Base-by-base conservation (phyloP, 352 stramenopile genomes). In the Globisporangium perplexum region DNA sequence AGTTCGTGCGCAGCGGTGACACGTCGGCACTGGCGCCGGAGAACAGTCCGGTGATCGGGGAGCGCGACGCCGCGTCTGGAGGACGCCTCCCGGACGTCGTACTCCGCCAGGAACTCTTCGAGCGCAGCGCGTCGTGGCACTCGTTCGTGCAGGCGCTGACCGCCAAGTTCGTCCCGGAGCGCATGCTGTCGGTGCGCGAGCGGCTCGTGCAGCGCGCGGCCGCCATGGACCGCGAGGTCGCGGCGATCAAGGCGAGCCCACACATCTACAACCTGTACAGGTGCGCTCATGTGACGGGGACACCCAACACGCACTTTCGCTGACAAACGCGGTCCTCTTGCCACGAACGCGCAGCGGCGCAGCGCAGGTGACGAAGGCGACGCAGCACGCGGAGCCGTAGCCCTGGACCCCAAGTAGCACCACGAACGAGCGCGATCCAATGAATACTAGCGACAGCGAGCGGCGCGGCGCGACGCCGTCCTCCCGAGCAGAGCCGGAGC, bases 241-340 rank as follows among this genome's bases (percentile, higher is more conserved):
- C 66, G 0, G 59, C 73, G 53, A 62, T 87, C 69, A 88, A 88
- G 49, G 63, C 66, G 10, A 85, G 82, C 31, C 66, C 66, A 2
- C 72, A 85, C 31, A 73, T 84, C 23, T 74, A 87, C 65, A 86
- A 84, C 44, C 43, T 83, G 17, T 90, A 90, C 63, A 83, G 73
- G 64, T 83, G 53, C 6, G 53, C 24, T 7, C n/a, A n/a, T n/a
- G n/a, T n/a, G n/a, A n/a, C n/a, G n/a, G 17, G 2, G 4, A 15
- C 23, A 46, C 24, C n/a, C 17, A 10, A 35, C 23, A 22, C 23
- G n/a, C n/a, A n/a, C n/a, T n/a, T n/a, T n/a, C n/a, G n/a, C n/a
- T n/a, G n/a, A n/a, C n/a, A n/a, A n/a, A n/a, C n/a, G n/a, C n/a
- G n/a, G n/a, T n/a, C n/a, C n/a, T n/a, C n/a, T n/a, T n/a, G n/a